These are phyloP conservation scores for Rhizopogon salebrosus DNA, from an alignment of 768 basidiomycete genomes.

Conservation along the genomic window DNA sequence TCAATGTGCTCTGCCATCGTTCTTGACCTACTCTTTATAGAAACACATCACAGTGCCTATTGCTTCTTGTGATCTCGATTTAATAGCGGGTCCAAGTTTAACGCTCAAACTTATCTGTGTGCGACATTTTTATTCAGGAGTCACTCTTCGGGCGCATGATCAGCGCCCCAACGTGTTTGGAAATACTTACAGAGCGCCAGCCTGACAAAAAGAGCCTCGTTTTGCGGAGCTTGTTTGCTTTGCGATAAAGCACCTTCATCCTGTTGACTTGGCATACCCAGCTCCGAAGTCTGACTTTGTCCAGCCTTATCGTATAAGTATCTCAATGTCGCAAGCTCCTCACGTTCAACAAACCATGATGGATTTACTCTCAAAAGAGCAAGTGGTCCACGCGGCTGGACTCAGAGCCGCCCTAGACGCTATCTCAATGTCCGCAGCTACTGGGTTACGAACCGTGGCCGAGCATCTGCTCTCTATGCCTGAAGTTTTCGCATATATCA, in stretches of 20 bases:
- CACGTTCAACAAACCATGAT: neutral
- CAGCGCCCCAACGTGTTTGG: neutral
- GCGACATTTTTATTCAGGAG: too few species aligned
- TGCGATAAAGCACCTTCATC: neutral
- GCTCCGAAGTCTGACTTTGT: neutral
- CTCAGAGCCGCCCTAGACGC: constrained; percentile 16
- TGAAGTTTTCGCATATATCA: constrained; percentile 23
- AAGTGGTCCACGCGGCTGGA: constrained; percentile 15
- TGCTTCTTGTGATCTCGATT: neutral
- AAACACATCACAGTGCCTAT: neutral
- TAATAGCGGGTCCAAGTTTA: neutral
- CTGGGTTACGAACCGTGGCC: constrained; percentile 17
- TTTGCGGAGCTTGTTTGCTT: neutral
- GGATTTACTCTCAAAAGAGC: neutral
- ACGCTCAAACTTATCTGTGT: neutral
- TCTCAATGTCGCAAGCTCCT: neutral
- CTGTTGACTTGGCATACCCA: neutral
- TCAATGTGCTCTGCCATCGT: too few species aligned
- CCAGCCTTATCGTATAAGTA: neutral
- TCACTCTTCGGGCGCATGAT: neutral
- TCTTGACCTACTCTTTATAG: too few species aligned
- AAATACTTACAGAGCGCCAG: neutral
- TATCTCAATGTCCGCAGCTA: constrained; percentile 20
- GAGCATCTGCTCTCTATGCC: constrained; percentile 23
- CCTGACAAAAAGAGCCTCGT: neutral